Base-by-base conservation (phyloP, 2,329 filamentous ascomycete genomes). In the Fusarium poae region DNA sequence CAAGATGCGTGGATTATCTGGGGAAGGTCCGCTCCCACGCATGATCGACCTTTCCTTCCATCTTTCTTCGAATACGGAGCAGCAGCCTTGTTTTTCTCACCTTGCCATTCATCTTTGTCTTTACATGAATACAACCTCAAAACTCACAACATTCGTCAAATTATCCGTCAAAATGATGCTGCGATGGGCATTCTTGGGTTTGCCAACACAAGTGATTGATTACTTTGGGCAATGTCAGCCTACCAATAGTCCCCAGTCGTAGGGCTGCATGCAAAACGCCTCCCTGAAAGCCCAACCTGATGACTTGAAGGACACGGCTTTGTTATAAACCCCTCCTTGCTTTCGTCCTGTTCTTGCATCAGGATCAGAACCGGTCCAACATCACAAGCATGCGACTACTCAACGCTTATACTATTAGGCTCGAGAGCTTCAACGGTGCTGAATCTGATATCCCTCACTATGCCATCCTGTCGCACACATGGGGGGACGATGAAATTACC, bases 381-480 rank as follows among this genome's bases (percentile, higher is more conserved):
- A 16, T 20, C 11, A 13, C 16, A 1, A 55, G 29, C 1, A 78
- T 78, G 76, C 69, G 76, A 11, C 70, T 78, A 16, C 68, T 78
- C 16, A 75, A 78, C 53, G 65, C 62, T 2, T 20, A 52, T 13
- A 74, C 63, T 6, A 52, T 65, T 13, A 43, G 57, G 2, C 60
- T 78, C 11, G 62, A 73, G 37, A 63, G 61, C 20, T 77, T 77
- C 42, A 57, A 69, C 7, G 66, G 69, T 10, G 52, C 34, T 30
- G 62, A 68, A 20, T 46, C 20, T 0, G 55, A 70, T 6, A 59
- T 65, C 9, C 74, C 74, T 10, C 56, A 53, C 0, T 81, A 80
- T 46, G 77, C 74, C 2, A 80, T 80, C 23, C 70, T 81, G 1
- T 80, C 78, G 11, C 78, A 80, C 40, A 79, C 76, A 1, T 80